Conservation (phyloP, 768 basidiomycete species). For the Gautieria morchelliformis region DNA sequence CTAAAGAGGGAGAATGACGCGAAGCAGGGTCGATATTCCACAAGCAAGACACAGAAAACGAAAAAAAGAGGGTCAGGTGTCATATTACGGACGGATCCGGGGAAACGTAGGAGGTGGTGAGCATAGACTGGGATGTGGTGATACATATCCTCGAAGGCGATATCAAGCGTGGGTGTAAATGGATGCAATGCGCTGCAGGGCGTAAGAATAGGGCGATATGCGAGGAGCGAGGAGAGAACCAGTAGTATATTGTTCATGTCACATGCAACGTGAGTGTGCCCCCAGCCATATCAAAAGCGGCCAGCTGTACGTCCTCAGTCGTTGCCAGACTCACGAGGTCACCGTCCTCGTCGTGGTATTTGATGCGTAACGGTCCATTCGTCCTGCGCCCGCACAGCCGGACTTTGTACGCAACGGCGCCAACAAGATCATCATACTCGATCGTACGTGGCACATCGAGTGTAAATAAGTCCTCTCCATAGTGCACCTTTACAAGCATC, state of each 20-base stretch:
- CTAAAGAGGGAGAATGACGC: not conserved
- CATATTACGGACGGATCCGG: not conserved
- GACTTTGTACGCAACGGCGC: conserved; percentile 89
- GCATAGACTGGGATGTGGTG: not conserved
- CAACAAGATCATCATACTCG: conserved; percentile 75
- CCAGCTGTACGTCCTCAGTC: conserved; percentile 87
- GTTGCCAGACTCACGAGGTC: conserved; percentile 82
- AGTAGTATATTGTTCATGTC: conserved; percentile 34
- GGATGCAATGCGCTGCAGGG: conserved; percentile 2
- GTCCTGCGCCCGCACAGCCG: conserved; percentile 76
- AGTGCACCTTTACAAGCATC: conserved; percentile 91
- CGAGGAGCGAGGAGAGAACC: not conserved
- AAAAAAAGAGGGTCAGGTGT: conserved; percentile 2
- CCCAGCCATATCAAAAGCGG: conserved; percentile 52
- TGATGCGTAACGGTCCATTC: conserved; percentile 74
- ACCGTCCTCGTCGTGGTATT: conserved; percentile 88
- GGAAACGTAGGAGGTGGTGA: not conserved
- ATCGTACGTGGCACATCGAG: conserved; percentile 78
- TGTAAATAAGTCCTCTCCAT: conserved; percentile 91
- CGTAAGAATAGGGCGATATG: not conserved
- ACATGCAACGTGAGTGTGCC: conserved; percentile 66
- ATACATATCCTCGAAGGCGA: conserved; percentile 6
- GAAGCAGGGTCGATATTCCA: not conserved
- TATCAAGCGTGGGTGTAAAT: conserved; percentile 6
- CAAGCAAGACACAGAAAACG: conserved; percentile 1